Conservation (phyloP, 306 rosid genomes). For the Potentilla sterilis region DNA sequence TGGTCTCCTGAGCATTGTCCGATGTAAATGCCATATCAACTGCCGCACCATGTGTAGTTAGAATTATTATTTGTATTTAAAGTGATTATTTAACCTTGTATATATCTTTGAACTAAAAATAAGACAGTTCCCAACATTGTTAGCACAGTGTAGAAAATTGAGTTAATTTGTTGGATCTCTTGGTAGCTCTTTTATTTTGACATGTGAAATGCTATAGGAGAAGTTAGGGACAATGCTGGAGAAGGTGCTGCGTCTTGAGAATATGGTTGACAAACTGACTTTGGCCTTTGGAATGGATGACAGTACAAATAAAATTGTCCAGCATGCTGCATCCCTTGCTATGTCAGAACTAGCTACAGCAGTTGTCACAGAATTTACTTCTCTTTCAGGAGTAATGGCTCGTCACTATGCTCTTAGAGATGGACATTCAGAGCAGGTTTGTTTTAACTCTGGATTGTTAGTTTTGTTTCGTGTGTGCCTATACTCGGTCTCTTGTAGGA, state of each 20-base stretch:
- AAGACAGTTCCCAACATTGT: neutral
- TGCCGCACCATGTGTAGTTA: neutral
- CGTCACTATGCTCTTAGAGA: constrained; percentile 92
- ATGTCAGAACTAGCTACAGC: constrained; percentile 97
- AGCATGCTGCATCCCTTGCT: constrained; percentile 87
- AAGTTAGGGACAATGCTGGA: constrained; percentile 95
- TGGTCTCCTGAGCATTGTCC: neutral
- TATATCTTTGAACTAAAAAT: constrained; percentile 1
- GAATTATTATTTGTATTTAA: neutral
- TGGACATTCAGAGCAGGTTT: constrained; percentile 87
- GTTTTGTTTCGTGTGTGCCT: constrained; percentile 13
- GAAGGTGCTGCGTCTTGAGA: constrained; percentile 74
- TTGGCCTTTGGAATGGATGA: constrained; percentile 50
- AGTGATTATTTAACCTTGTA: neutral
- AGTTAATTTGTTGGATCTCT: constrained; percentile 14
- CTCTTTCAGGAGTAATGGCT: constrained; percentile 94
- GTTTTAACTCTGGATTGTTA: constrained; percentile 17
- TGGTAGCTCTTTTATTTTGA: constrained; percentile 26
- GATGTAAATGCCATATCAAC: neutral
- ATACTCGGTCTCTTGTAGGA: neutral
- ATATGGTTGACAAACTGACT: constrained; percentile 50
- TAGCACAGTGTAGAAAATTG: neutral
- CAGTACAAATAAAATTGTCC: constrained; percentile 42
- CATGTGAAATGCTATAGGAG: constrained; percentile 55
- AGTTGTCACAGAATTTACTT: constrained; percentile 91